phyloP scores from a whole-genome alignment of 2,329 filamentous ascomycete genomes.

The Colletotrichum limetticola region DNA sequence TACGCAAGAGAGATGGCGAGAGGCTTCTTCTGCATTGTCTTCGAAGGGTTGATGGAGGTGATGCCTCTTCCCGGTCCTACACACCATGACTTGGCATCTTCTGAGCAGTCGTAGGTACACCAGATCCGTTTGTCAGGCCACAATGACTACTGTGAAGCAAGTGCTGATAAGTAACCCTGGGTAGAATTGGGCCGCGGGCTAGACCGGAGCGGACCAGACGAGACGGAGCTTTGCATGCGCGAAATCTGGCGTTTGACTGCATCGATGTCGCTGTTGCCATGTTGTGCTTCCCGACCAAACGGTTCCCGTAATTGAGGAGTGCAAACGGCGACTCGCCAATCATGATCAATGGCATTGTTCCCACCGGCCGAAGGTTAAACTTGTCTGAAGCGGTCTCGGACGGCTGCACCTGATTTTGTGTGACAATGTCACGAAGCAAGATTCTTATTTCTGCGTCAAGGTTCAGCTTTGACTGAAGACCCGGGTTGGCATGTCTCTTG shows the following conservation, averaged over 20 bases:
- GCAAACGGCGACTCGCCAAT: constrained; percentile 38
- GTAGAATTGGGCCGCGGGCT: constrained; percentile 11
- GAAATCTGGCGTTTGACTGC: constrained; percentile 41
- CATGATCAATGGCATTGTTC: constrained; percentile 33
- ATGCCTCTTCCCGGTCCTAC: constrained; percentile 10
- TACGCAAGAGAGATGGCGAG: constrained; percentile 14
- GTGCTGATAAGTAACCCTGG: background rate
- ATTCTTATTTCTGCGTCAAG: constrained; percentile 22
- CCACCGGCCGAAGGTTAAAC: constrained; percentile 29
- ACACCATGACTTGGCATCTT: background rate
- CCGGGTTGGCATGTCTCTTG: constrained; percentile 5
- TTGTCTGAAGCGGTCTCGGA: constrained; percentile 33
- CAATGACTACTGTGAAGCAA: constrained; percentile 10
- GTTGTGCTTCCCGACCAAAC: constrained; percentile 37
- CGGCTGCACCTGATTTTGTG: constrained; percentile 29
- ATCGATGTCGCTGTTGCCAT: constrained; percentile 38
- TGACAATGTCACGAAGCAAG: constrained; percentile 19
- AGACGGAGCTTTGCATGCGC: constrained; percentile 35
- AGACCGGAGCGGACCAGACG: constrained; percentile 15
- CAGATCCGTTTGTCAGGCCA: constrained; percentile 30
- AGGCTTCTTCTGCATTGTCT: background rate
- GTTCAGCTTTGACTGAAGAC: background rate
- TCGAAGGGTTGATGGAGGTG: background rate
- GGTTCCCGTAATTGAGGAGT: constrained; percentile 31
- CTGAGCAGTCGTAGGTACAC: background rate